phyloP scores from a whole-genome alignment of 2,329 filamentous ascomycete genomes.

The Fragosphaeria purpurea region DNA sequence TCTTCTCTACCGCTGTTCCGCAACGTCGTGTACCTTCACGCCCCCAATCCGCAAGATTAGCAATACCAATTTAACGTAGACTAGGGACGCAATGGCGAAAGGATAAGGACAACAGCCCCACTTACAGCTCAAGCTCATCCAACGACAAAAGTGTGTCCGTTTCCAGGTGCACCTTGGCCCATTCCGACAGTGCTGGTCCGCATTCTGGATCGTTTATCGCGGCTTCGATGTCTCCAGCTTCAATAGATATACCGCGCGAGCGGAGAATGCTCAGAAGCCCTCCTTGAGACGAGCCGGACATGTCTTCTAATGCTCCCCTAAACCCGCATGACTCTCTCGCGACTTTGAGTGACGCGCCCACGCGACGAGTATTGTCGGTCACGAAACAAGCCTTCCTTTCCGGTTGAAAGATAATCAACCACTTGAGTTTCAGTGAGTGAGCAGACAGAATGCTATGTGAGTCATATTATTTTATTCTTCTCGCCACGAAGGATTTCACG shows the following conservation, averaged over 20 bases:
- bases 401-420: no score
- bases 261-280: conserved; percentile 8
- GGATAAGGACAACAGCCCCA: background rate
- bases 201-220: conserved; percentile 26
- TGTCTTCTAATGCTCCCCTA: no score
- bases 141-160: conserved; percentile 2
- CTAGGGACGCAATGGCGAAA: background rate
- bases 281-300: no score
- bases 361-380: no score
- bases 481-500: no score
- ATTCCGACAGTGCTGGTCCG: conserved; percentile 31
- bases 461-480: no score
- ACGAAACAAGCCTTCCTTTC: no score
- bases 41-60: no score
- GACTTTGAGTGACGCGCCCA: no score
- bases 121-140: conserved; percentile 45
- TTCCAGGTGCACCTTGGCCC: conserved; percentile 37
- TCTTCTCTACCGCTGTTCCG: conserved; percentile 39
- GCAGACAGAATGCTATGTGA: no score
- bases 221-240: conserved; percentile 19
- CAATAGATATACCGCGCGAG: conserved; percentile 4
- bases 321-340: no score
- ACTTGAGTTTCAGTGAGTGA: no score
- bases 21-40: conserved; percentile 34
- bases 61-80: conserved; percentile 15